Percentiles rank a stretch among this genome's conserved stretches.
Evolutionary conservation across 2,329 filamentous ascomycete species (phyloP).

Genomic region (Cytospora paraplurivora): DNA sequence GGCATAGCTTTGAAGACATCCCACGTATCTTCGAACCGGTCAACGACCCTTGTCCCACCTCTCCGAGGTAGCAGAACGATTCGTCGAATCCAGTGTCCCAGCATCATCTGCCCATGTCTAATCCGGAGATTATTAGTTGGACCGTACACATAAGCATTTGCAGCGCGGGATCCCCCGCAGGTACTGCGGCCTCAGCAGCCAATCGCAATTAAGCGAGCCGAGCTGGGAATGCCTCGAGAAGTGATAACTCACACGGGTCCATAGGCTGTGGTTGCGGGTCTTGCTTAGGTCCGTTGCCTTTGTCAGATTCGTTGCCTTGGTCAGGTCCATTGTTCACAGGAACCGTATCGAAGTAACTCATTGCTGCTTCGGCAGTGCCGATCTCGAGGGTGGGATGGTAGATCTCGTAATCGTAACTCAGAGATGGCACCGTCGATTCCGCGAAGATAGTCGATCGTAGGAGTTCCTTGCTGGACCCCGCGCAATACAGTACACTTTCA

Average conservation of each 20-base stretch:
- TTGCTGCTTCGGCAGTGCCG: neutral
- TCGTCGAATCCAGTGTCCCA: constrained; percentile 7
- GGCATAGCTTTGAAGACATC: constrained; percentile 10
- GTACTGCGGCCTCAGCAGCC: neutral
- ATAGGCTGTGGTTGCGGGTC: constrained; percentile 11
- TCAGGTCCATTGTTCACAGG: neutral
- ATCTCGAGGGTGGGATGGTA: neutral
- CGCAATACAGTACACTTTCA: neutral
- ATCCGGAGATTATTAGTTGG: constrained; percentile 16
- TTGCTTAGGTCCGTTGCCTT: neutral
- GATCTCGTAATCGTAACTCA: neutral
- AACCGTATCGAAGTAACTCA: neutral
- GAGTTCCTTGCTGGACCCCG: neutral
- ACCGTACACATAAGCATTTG: neutral
- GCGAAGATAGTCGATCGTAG: neutral
- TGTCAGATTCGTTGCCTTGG: constrained; percentile 5
- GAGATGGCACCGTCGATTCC: neutral
- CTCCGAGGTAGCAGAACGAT: constrained; percentile 7
- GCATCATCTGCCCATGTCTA: constrained; percentile 17
- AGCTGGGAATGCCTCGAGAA: neutral
- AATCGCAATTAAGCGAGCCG: constrained; percentile 5
- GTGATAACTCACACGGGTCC: constrained; percentile 26
- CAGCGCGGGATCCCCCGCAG: neutral
- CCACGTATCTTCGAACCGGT: constrained; percentile 20
- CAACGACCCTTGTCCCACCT: constrained; percentile 4